Evolutionary conservation across 2,329 filamentous ascomycete genomes (phyloP).

Genomic region (Dactylella cylindrospora): DNA sequence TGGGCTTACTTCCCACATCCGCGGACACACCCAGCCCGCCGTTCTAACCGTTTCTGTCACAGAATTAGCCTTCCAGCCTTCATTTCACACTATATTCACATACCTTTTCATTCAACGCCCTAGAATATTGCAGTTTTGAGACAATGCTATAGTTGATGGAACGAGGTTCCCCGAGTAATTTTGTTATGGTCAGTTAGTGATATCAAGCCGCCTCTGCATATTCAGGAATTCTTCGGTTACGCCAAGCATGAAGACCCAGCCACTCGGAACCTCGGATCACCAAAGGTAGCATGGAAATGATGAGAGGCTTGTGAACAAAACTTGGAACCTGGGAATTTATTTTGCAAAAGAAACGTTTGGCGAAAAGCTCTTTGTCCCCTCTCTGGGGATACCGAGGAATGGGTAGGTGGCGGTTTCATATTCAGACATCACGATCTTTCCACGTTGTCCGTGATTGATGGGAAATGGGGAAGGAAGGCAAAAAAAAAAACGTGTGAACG

Average conservation of each 20-base stretch:
- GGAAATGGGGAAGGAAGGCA: constrained; percentile 1
- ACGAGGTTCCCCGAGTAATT: constrained; percentile 7
- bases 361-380: constrained; percentile 4
- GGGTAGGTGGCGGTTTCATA: constrained; percentile 44
- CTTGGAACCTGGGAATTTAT: constrained; percentile 1
- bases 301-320: constrained; percentile 13
- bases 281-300: constrained; percentile 8
- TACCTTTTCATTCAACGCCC: constrained; percentile 11
- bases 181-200: constrained; percentile 15
- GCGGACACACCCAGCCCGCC: constrained; percentile 42
- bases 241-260: constrained; percentile 39
- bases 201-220: constrained; percentile 19
- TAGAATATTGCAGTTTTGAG: constrained; percentile 17
- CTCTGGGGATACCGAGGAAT: constrained; percentile 30
- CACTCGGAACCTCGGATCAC: constrained; percentile 43
- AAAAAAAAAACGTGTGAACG: constrained; percentile 39
- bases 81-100: constrained; percentile 30
- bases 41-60: constrained; percentile 36
- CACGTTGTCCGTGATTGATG: constrained; percentile 27
- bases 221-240: neutral
- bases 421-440: constrained; percentile 27
- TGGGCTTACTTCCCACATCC: constrained; percentile 44
- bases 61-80: constrained; percentile 4
- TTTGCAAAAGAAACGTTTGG: constrained; percentile 28
- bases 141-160: constrained; percentile 26